Evolutionary conservation across 2,329 filamentous ascomycete genomes (phyloP), one percentile per base, ranked within the genome.

Genomic region (Xylariaceae sp.): DNA sequence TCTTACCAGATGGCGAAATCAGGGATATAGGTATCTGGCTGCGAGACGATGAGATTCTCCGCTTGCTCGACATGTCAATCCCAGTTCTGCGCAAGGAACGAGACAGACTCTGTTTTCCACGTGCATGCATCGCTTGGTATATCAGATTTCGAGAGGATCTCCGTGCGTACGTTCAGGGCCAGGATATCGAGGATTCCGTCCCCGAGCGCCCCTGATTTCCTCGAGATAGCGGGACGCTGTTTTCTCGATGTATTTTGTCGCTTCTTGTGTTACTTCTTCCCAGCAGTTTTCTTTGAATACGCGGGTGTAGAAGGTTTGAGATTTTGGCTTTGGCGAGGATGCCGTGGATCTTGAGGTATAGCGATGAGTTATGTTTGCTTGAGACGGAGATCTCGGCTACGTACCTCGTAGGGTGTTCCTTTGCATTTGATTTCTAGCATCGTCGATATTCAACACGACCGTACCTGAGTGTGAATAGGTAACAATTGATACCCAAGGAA

Each of bases 1-100:
- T 87, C 70, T 88, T 88, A 11, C 84, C 83, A 0, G 79, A 82
- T 83, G 13, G 78, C 70, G 58, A 85, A 78, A 1, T 73, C 73
- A 0, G 82, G 81, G 30, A 69, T 62, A 2, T 57, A 65, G 34
- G 78, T 77, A 5, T 62, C 66, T 0, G 68, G 62, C 52, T 79
- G 77, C 0, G 70, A 67, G 53, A 83, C 65, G 51, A 84, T 69
- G 0, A 84, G 72, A 62, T 83, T 83, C 9, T 71, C 64, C 17
- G 75, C 76, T 59, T 86, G 81, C 11, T 68, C 74, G 0, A 68
- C 68, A 67, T 78, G 76, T 83, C 85, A 87, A 64, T 86, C 82
- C 83, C 83, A 86, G 58, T 85, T 86, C 71, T 85, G 83, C 1
- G 74, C 76, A 3, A 85, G 68, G 59, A 77, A 79, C 0, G 69